A percentile compares a stretch with the other conserved stretches of the same genome.
Conservation (phyloP, 331 rosid species). For the Prunus yedoensis region DNA sequence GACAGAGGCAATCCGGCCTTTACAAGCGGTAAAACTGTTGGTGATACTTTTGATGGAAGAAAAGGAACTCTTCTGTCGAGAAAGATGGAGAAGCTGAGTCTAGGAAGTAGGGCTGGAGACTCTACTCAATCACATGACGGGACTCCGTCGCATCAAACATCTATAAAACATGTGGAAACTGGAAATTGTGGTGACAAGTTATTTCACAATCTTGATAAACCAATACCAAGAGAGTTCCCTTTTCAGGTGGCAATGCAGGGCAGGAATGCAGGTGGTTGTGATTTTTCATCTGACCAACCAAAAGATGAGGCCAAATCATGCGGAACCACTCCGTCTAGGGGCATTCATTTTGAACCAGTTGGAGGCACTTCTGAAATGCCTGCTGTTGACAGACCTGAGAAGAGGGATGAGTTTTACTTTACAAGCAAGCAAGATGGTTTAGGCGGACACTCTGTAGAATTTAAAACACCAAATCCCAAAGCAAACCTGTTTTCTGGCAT, state of each 20-base stretch:
- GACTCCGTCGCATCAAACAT: constrained; percentile 28
- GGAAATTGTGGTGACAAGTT: constrained; percentile 13
- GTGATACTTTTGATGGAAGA: constrained; percentile 28
- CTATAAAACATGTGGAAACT: constrained; percentile 25
- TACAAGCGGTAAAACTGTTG: constrained; percentile 16
- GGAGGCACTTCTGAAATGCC: constrained; percentile 35
- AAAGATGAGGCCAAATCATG: constrained; percentile 32
- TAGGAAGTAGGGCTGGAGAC: constrained; percentile 27
- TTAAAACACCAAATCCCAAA: constrained; percentile 49
- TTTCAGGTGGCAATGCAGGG: not conserved
- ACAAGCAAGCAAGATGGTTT: constrained; percentile 44
- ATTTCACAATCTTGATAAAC: not conserved
- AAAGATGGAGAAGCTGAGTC: constrained; percentile 47
- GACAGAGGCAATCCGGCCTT: constrained; percentile 13
- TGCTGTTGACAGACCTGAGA: constrained; percentile 21
- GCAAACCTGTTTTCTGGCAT: constrained; percentile 33
- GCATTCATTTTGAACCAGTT: constrained; percentile 30
- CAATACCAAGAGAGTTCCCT: too few species aligned
- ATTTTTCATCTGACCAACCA: constrained; percentile 23
- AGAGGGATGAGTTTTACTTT: constrained; percentile 44
- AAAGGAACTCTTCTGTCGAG: constrained; percentile 36
- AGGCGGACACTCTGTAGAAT: constrained; percentile 51
- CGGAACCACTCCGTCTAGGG: constrained; percentile 28
- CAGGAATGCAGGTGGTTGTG: constrained; percentile 24
- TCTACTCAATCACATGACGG: constrained; percentile 28